These are phyloP conservation scores for Phlebopus sp. DNA, from an alignment of 1,284 basidiomycete genomes.

Conservation along the genomic window DNA sequence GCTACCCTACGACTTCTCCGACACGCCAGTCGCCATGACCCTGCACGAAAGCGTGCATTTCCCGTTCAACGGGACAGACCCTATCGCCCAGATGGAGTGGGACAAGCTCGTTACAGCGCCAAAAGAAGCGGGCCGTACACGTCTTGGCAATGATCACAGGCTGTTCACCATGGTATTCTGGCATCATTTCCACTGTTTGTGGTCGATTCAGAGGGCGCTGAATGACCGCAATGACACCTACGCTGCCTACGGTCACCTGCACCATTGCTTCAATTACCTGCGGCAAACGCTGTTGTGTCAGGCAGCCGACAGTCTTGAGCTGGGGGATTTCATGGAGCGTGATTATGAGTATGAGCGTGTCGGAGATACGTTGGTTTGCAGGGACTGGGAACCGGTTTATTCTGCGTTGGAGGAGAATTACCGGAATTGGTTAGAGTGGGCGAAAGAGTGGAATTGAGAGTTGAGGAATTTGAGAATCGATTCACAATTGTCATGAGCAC, in stretches of 20 bases:
- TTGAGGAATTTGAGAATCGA: too few relatives aligned
- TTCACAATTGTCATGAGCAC: too few relatives aligned
- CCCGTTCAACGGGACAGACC: too few relatives aligned
- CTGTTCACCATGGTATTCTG: background rate
- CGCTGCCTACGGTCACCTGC: constrained; percentile 5
- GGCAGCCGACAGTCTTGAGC: constrained; percentile 31
- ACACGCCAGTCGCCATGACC: background rate
- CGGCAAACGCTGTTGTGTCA: constrained; percentile 30
- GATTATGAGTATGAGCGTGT: constrained; percentile 17
- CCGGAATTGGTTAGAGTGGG: background rate
- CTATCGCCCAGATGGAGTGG: too few relatives aligned
- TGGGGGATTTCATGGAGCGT: constrained; percentile 26
- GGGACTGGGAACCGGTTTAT: constrained; percentile 29
- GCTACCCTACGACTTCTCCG: background rate
- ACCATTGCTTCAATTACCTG: constrained; percentile 35
- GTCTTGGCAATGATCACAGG: background rate
- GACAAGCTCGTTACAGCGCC: too few relatives aligned
- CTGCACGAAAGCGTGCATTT: too few relatives aligned
- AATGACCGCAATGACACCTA: background rate
- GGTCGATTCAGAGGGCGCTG: background rate
- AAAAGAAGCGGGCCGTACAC: background rate
- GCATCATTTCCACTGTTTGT: background rate
- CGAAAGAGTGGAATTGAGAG: constrained; percentile 1
- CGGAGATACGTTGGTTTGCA: constrained; percentile 28
- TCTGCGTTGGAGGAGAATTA: constrained; percentile 10